Evolutionary conservation across 1,284 basidiomycete genomes (phyloP).

Genomic region (Trametes pubescens): DNA sequence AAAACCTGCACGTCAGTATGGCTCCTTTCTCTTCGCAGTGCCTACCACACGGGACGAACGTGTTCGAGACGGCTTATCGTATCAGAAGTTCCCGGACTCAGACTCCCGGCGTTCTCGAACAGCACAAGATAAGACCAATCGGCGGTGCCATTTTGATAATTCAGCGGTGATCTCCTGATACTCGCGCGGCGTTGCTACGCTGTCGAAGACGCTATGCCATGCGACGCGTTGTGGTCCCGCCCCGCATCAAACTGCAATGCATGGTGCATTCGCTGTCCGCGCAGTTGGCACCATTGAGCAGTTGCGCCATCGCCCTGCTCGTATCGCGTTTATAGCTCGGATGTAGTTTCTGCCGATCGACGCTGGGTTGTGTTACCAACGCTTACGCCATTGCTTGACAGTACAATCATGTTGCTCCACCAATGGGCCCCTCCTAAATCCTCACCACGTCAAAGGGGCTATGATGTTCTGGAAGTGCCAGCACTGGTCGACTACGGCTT

Average conservation of each 20-base stretch:
- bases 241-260: conserved; percentile 1
- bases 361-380: background rate
- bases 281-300: background rate
- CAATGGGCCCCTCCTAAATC: background rate
- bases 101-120: background rate
- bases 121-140: conserved; percentile 13
- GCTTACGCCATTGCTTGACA: conserved; percentile 17
- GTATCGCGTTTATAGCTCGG: conserved; percentile 12
- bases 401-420: background rate
- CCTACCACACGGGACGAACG: background rate
- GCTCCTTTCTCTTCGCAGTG: background rate
- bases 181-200: background rate
- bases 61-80: conserved; percentile 4
- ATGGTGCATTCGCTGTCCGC: background rate
- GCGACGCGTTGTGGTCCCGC: conserved; percentile 5
- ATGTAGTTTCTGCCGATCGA: background rate
- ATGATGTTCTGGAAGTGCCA: background rate
- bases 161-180: conserved; percentile 1
- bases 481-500: background rate
- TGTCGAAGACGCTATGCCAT: conserved; percentile 13
- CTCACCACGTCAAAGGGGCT: background rate
- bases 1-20: background rate
- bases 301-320: conserved; percentile 13
- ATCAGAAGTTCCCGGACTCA: conserved; percentile 5
- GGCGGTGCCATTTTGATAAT: conserved; percentile 3